Evolutionary conservation across 306 rosid species (phyloP).

Genomic region (Ammopiptanthus mongolicus): DNA sequence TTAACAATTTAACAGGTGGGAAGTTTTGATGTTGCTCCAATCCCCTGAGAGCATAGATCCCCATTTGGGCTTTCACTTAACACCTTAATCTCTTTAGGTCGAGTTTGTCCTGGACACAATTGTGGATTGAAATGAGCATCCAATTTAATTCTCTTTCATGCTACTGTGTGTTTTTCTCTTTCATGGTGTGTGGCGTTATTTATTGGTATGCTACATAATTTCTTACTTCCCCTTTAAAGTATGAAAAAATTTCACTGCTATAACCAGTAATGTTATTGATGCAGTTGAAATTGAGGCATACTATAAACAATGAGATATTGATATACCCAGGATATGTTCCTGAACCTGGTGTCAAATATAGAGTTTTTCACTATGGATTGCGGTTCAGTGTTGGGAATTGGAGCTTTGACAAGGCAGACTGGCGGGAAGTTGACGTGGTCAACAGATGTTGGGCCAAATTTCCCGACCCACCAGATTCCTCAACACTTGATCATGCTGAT

Average conservation of each 20-base stretch:
- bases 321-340: slow-evolving; percentile 92
- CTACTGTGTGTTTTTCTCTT: not conserved
- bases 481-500: slow-evolving; percentile 41
- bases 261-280: slow-evolving; percentile 20
- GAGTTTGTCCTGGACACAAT: not conserved
- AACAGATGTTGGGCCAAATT: slow-evolving; percentile 84
- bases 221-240: not conserved
- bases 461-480: slow-evolving; percentile 76
- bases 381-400: slow-evolving; percentile 81
- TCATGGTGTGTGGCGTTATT: not conserved
- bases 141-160: not conserved
- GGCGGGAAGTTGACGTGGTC: slow-evolving; percentile 66
- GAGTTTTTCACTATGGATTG: slow-evolving; percentile 96
- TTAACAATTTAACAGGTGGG: not conserved
- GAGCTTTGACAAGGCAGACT: slow-evolving; percentile 95
- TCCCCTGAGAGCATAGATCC: not conserved
- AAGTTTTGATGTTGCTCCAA: not conserved
- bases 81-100: not conserved
- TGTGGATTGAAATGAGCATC: not conserved
- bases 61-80: too few species aligned
- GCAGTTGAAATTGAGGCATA: slow-evolving; percentile 82
- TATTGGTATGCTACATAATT: not conserved
- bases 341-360: slow-evolving; percentile 54
- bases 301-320: slow-evolving; percentile 53
- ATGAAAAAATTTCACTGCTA: not conserved